These are phyloP conservation scores for Salix arbutifolia DNA, from an alignment of 345 rosid genomes.

Conservation along the genomic window DNA sequence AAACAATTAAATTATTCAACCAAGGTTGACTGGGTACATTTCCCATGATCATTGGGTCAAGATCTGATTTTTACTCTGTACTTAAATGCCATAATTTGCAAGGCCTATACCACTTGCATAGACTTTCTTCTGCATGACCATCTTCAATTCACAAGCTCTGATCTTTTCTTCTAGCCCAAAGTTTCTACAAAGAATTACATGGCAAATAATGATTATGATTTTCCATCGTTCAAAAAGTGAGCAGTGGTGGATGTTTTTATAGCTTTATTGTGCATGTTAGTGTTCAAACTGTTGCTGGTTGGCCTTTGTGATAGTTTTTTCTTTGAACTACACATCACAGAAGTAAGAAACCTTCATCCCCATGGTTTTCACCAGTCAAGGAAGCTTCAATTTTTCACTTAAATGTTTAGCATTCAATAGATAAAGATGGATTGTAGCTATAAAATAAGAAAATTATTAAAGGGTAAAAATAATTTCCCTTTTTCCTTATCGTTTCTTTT, in stretches of 20 bases:
- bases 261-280: not conserved
- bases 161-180: not conserved
- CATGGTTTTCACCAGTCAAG: constrained; percentile 52
- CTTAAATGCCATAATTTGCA: not conserved
- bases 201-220: not conserved
- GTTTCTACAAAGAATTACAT: not conserved
- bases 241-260: not conserved
- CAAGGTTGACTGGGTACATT: not conserved
- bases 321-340: constrained; percentile 29
- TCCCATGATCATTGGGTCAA: not conserved
- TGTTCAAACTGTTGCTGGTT: not conserved
- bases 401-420: not conserved
- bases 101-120: not conserved
- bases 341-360: constrained; percentile 38
- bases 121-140: not conserved
- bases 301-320: not conserved
- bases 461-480: too few species aligned
- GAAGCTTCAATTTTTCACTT: not conserved
- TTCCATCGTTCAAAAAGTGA: not conserved
- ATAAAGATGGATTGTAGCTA: too few species aligned
- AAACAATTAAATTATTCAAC: not conserved
- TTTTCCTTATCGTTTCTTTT: too few species aligned
- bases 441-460: not conserved
- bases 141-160: not conserved
- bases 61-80: not conserved